Percentiles rank a stretch among this genome's conserved stretches.
phyloP scores from a whole-genome alignment of 139 green algal species.

The Chlorella sp. region DNA sequence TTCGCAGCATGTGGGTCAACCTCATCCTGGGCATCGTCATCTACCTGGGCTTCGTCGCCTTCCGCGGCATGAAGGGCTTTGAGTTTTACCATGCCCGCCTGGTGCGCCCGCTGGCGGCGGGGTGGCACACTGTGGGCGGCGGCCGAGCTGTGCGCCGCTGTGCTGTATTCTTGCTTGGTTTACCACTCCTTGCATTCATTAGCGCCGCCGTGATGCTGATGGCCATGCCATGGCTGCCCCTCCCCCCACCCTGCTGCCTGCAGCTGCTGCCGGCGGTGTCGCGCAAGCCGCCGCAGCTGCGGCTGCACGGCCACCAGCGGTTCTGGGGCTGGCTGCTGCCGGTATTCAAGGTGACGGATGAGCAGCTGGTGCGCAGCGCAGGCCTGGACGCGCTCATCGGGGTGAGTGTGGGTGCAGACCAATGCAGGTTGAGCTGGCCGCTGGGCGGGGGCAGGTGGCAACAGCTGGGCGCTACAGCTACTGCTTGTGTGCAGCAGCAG shows the following conservation, averaged over 20 bases:
- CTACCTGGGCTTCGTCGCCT: conserved; percentile 44
- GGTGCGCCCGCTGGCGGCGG: conserved; percentile 1
- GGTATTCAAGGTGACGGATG: conserved; percentile 56
- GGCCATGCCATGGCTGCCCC: too few relatives aligned
- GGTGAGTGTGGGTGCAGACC: neutral
- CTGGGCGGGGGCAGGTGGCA: too few relatives aligned
- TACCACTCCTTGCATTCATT: too few relatives aligned
- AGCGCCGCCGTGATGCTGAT: too few relatives aligned
- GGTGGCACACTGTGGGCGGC: too few relatives aligned
- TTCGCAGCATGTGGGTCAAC: conserved; percentile 40
- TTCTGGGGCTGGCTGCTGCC: conserved; percentile 57
- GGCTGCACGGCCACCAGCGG: conserved; percentile 29
- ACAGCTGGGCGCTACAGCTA: too few relatives aligned
- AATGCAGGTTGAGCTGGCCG: too few relatives aligned
- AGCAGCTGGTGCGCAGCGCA: conserved; percentile 56
- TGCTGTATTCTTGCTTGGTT: too few relatives aligned
- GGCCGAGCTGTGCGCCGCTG: too few relatives aligned
- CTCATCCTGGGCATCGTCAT: conserved; percentile 25
- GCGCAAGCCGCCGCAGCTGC: conserved; percentile 40
- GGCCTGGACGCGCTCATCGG: conserved; percentile 59
- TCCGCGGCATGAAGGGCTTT: conserved; percentile 35
- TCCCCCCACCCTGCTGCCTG: neutral
- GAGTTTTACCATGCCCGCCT: conserved; percentile 47
- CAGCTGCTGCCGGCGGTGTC: conserved; percentile 42
- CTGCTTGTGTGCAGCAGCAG: too few relatives aligned